Percentiles rank a stretch among this genome's conserved stretches.
These are phyloP conservation scores for Boletus subparvulus DNA, from an alignment of 768 basidiomycete genomes.

Conservation along the genomic window DNA sequence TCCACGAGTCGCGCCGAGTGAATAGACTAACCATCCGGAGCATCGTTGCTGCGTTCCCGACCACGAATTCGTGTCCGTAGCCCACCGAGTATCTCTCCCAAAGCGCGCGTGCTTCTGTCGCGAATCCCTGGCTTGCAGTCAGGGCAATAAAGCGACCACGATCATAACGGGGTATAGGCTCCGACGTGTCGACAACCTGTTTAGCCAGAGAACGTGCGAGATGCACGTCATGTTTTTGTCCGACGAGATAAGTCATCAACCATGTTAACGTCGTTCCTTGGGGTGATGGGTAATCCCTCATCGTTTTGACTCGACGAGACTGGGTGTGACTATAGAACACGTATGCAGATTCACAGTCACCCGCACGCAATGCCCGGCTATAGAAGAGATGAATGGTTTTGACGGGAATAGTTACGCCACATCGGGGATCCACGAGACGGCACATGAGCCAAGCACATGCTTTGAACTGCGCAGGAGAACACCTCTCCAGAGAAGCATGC, in stretches of 20 bases:
- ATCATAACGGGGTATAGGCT: constrained; percentile 42
- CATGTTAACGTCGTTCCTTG: constrained; percentile 45
- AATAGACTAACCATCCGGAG: constrained; percentile 47
- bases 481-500: constrained; percentile 40
- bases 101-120: constrained; percentile 46
- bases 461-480: constrained; percentile 37
- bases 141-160: constrained; percentile 52
- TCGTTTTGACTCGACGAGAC: constrained; percentile 27
- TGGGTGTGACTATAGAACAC: constrained; percentile 49
- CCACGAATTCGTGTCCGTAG: constrained; percentile 40
- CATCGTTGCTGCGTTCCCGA: constrained; percentile 43
- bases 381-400: constrained; percentile 50
- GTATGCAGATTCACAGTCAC: constrained; percentile 38
- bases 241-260: constrained; percentile 50
- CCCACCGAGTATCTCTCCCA: constrained; percentile 58
- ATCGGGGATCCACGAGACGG: constrained; percentile 31
- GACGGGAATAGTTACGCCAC: constrained; percentile 40
- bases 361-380: constrained; percentile 32
- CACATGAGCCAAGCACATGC: constrained; percentile 44
- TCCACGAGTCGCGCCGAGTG: constrained; percentile 23
- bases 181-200: constrained; percentile 44
- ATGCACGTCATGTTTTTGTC: constrained; percentile 40
- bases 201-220: constrained; percentile 49
- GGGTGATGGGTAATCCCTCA: constrained; percentile 52
- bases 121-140: constrained; percentile 48